Base-by-base conservation (phyloP, 2,329 filamentous ascomycete genomes). In the Colletotrichum graminicola region DNA sequence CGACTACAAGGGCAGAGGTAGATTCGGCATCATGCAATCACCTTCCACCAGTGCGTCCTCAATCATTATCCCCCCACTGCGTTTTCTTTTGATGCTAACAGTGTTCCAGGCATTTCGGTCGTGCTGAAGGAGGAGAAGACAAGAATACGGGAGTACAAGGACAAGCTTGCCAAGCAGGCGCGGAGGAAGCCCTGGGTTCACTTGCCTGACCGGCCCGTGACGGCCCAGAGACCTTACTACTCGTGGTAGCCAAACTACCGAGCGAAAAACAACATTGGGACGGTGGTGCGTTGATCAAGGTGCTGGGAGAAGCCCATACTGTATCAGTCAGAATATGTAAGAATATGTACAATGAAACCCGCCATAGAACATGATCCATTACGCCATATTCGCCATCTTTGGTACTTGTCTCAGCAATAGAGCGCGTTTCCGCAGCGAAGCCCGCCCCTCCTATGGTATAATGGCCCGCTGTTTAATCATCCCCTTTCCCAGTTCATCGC, bases 51-150 rank as follows among this genome's bases (percentile, higher is more conserved):
- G 93, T 94, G 83, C 84, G 91, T 90, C 66, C 49, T n/a, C 26
- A 64, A 41, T 21, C 51, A 62, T 36, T 63, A 49, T 29, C n/a
- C 36, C 11, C 26, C 43, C 14, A 12, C 23, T 21, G n/a, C 18
- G 32, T 29, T 29, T 29, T 39, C 18, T 56, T 3, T 14, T 41
- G 26, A 43, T 18, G 23, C 26, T 59, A 49, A 59, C 16, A 7
- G 18, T 36, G 4, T n/a, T 23, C 34, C 75, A 94, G 93, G 88
- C 75, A 88, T 98, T 72, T 90, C 91, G 0, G 83, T 99, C 45
- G 81, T 97, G 18, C 84, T 99, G 79, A 99, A 98, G 84, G 96
- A 99, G 80, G 95, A 98, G 81, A 93, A 92, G 81, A 97, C 96
- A 7, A 88, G 94, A 66, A 91, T 98, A 77, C 89, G 96, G 72